Evolutionary conservation across 169 alveolate genomes (phyloP).

Genomic region (Babesia bovis): DNA sequence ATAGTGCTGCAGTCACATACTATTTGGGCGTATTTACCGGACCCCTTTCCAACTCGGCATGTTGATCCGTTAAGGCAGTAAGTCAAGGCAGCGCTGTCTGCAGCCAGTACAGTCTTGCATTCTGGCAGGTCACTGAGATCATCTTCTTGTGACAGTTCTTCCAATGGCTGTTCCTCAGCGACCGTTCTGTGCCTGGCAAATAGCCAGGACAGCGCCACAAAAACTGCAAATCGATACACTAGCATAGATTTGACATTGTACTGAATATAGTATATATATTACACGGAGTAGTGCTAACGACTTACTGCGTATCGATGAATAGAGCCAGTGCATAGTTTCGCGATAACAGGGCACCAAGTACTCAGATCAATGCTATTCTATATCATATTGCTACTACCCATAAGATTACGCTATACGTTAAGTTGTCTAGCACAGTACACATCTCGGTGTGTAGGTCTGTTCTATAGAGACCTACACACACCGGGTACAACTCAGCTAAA

Average conservation of each 20-base stretch:
- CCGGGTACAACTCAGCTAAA: neutral
- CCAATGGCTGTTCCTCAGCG: constrained; percentile 5
- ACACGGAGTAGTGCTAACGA: too few species aligned
- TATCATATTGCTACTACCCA: too few species aligned
- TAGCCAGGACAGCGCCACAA: neutral
- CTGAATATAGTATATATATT: too few species aligned
- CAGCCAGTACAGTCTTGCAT: constrained; percentile 24
- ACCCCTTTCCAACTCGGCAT: constrained; percentile 36
- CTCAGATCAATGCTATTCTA: too few species aligned
- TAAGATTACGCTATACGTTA: too few species aligned
- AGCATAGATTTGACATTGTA: too few species aligned
- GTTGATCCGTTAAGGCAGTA: constrained; percentile 53
- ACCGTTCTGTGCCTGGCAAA: neutral
- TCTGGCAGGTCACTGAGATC: constrained; percentile 14
- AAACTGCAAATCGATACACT: too few species aligned
- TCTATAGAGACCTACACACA: neutral
- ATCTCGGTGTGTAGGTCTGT: neutral
- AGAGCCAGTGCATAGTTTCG: too few species aligned
- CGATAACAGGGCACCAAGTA: too few species aligned
- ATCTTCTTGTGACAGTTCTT: constrained; percentile 35
- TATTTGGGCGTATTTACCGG: constrained; percentile 15
- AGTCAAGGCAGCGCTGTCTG: constrained; percentile 23
- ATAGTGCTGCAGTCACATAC: constrained; percentile 64
- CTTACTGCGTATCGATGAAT: too few species aligned
- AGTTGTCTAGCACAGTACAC: too few species aligned